Conservation (phyloP, 768 basidiomycete genomes). For the Coprinopsis marcescibilis region DNA sequence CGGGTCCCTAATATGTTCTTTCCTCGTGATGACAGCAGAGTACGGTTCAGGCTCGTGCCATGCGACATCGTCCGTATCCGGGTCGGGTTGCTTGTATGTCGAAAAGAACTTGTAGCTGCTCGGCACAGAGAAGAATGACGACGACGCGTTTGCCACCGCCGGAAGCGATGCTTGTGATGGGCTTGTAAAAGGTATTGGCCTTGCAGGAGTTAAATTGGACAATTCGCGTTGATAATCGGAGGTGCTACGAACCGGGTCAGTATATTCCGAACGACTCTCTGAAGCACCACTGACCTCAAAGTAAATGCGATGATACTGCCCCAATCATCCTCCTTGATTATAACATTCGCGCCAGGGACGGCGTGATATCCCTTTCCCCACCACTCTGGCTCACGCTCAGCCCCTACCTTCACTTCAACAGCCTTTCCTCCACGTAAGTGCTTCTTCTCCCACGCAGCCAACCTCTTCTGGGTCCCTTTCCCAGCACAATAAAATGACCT, state of each 20-base stretch:
- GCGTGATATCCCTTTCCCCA: slow-evolving; percentile 57
- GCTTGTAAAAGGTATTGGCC: slow-evolving; percentile 18
- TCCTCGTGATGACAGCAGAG: slow-evolving; percentile 55
- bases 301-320: slow-evolving; percentile 77
- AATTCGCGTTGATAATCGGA: slow-evolving; percentile 52
- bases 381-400: slow-evolving; percentile 55
- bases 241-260: slow-evolving; percentile 35
- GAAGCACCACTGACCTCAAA: slow-evolving; percentile 42
- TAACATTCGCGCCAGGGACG: slow-evolving; percentile 59
- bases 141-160: slow-evolving; percentile 24
- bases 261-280: slow-evolving; percentile 7
- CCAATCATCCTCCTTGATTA: slow-evolving; percentile 69
- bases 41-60: slow-evolving; percentile 61
- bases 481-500: slow-evolving; percentile 49
- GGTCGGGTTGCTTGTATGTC: slow-evolving; percentile 42
- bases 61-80: slow-evolving; percentile 50
- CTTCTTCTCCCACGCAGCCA: slow-evolving; percentile 61
- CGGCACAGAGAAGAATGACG: slow-evolving; percentile 45
- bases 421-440: slow-evolving; percentile 37
- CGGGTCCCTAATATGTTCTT: slow-evolving; percentile 57
- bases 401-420: slow-evolving; percentile 22
- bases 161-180: slow-evolving; percentile 18
- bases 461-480: slow-evolving; percentile 45
- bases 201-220: slow-evolving; percentile 29
- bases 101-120: slow-evolving; percentile 47